Conservation (phyloP, 2,329 filamentous ascomycete genomes). For the Raffaelea arxii region DNA sequence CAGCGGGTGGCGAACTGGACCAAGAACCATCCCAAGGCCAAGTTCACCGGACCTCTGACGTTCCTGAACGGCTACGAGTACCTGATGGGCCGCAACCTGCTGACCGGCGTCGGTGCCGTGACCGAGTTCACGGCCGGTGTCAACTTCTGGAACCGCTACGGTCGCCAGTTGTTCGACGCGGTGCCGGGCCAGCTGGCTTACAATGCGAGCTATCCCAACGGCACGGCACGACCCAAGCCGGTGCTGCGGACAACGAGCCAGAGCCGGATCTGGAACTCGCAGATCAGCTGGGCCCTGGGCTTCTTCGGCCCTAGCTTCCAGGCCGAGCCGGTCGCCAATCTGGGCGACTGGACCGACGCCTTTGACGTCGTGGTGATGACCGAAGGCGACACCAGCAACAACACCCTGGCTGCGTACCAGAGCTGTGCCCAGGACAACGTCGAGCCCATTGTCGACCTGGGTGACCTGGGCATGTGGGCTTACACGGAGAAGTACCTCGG, state of each 20-base stretch:
- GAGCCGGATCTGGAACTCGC: conserved; percentile 43
- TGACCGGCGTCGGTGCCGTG: conserved; percentile 38
- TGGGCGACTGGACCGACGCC: conserved; percentile 28
- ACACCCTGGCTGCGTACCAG: conserved; percentile 42
- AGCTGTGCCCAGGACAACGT: conserved; percentile 33
- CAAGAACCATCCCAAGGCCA: conserved; percentile 18
- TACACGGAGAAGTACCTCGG: conserved; percentile 37
- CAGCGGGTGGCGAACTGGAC: conserved; percentile 37
- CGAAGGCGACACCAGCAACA: conserved; percentile 39
- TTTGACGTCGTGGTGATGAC: conserved; percentile 40
- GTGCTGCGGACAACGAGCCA: conserved; percentile 44
- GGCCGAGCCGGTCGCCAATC: conserved; percentile 22
- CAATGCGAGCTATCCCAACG: conserved; percentile 32
- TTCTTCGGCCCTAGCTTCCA: conserved; percentile 40
- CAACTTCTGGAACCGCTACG: conserved; percentile 44
- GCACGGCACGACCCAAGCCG: conserved; percentile 35
- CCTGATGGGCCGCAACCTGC: conserved; percentile 28
- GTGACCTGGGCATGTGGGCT: conserved; percentile 28
- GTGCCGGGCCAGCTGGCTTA: conserved; percentile 36
- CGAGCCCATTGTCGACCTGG: conserved; percentile 22
- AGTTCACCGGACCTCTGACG: conserved; percentile 32
- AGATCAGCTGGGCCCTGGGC: conserved; percentile 40
- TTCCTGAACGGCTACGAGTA: conserved; percentile 46
- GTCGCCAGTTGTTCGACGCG: conserved; percentile 41
- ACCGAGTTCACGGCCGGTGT: conserved; percentile 40